Base-by-base conservation (phyloP, 805 yeast species). In the Sugiyamaella smithiae region DNA sequence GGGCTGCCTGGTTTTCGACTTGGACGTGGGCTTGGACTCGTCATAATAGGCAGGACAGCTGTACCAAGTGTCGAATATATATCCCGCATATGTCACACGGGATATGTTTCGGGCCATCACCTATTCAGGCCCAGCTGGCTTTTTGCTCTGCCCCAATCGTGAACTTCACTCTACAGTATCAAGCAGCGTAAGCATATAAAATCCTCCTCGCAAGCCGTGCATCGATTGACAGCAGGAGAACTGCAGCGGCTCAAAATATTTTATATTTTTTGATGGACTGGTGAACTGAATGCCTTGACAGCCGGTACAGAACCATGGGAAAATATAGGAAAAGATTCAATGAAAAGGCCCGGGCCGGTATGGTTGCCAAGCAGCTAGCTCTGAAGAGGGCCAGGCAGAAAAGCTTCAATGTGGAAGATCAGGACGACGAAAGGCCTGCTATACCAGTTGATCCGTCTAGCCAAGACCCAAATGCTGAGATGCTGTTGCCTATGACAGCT, bases 291-390 rank as follows among this genome's bases (percentile, higher is more conserved):
- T n/a, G n/a, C n/a, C n/a, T n/a, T n/a, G n/a, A n/a, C n/a, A n/a
- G n/a, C n/a, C n/a, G n/a, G n/a, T n/a, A n/a, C n/a, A n/a, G n/a
- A 8, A 38, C 16, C 26, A 88, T 88, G 96, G 96, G 91, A 50
- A 85, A 84, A 53, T 87, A 86, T 64, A 76, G 93, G 57, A 78
- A 79, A 66, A 67, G 96, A 53, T 85, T 82, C 71, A 88, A 88
- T 63, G 95, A 84, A 64, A 85, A 85, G 69, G 96, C 93, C 48
- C 80, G 95, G 28, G 63, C 88, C 2, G 95, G 96, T 16, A 84
- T 85, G 76, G 82, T 88, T 59, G 82, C 88, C 24, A 87, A 84
- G 72, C 86, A 84, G 64, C 80, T 83, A 25, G 82, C 82, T 43
- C 70, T 88, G 58, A 82, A 80, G 55, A 67, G 69, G 44, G 85